A percentile compares a stretch with the other conserved stretches of the same genome.
phyloP scores from a whole-genome alignment of 768 basidiomycete species.

The Paxillus involutus region DNA sequence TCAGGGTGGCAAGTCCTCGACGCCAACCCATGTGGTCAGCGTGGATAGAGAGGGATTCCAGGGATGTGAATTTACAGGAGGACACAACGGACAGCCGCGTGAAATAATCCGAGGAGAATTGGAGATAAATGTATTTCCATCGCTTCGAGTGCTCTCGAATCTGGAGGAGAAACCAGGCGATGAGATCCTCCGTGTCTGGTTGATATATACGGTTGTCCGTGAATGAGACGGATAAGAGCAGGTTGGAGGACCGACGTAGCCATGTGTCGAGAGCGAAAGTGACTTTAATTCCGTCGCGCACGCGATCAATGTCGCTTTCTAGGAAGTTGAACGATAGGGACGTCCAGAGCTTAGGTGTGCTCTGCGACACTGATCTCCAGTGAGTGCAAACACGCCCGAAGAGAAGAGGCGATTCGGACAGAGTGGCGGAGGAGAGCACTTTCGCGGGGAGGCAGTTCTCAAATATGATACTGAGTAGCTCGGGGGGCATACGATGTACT shows the following conservation, averaged over 20 bases:
- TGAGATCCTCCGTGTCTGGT: constrained; percentile 20
- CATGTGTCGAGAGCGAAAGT: constrained; percentile 19
- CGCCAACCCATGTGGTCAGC: constrained; percentile 30
- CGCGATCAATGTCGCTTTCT: constrained; percentile 20
- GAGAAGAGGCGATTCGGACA: constrained; percentile 21
- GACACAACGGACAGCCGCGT: constrained; percentile 14
- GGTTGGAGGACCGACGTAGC: constrained; percentile 20
- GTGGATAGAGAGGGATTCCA: constrained; percentile 22
- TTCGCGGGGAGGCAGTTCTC: constrained; percentile 16
- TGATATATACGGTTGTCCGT: constrained; percentile 27
- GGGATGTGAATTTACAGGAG: constrained; percentile 19
- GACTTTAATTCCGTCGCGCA: constrained; percentile 15
- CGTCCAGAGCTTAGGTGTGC: constrained; percentile 24
- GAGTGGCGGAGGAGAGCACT: background rate
- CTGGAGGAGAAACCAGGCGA: constrained; percentile 17
- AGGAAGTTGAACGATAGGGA: constrained; percentile 23
- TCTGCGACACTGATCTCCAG: constrained; percentile 23
- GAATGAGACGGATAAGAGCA: constrained; percentile 23
- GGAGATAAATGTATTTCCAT: constrained; percentile 26
- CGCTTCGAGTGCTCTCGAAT: constrained; percentile 17
- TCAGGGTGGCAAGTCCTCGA: constrained; percentile 16
- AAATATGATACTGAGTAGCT: constrained; percentile 40
- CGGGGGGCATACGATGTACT: constrained; percentile 20
- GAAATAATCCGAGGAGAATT: constrained; percentile 29
- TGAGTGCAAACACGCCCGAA: constrained; percentile 23